Percentiles rank a stretch among this genome's conserved stretches.
Conservation (phyloP, 441 rosid species). For the Cnidoscolus chayamansa region DNA sequence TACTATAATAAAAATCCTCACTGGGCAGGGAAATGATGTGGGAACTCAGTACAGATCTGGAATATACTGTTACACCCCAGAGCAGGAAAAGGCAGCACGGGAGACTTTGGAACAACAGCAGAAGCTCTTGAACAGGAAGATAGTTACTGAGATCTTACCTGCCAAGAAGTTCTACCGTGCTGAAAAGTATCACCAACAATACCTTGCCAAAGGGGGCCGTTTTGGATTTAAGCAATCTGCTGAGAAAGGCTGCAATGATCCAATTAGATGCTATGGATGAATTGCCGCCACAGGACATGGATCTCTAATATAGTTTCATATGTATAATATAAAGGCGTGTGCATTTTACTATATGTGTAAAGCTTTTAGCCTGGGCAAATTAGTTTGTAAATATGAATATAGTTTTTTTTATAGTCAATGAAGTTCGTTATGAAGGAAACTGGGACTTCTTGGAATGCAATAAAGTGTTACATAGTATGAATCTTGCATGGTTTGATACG, state of each 20-base stretch:
- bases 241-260: slow-evolving; percentile 79
- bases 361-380: neutral
- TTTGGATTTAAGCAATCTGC: slow-evolving; percentile 66
- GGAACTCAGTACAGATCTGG: slow-evolving; percentile 91
- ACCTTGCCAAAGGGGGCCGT: slow-evolving; percentile 82
- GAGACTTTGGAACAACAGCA: slow-evolving; percentile 66
- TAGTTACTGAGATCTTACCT: slow-evolving; percentile 74
- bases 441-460: neutral
- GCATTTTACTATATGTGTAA: slow-evolving; percentile 11
- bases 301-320: slow-evolving; percentile 3
- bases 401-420: neutral
- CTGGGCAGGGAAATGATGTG: slow-evolving; percentile 75
- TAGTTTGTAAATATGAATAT: slow-evolving; percentile 8
- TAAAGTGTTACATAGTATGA: no score
- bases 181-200: slow-evolving; percentile 88
- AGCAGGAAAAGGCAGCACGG: slow-evolving; percentile 71
- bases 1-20: slow-evolving; percentile 7
- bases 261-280: slow-evolving; percentile 88
- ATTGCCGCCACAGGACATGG: neutral
- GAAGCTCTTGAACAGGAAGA: slow-evolving; percentile 55
- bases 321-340: neutral
- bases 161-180: slow-evolving; percentile 89
- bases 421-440: neutral
- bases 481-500: no score
- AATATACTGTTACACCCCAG: slow-evolving; percentile 73